Evolutionary conservation across 1,139 yeast species (phyloP), one percentile per base, ranked within the genome.

Genomic region (Suhomyces panamericanus): DNA sequence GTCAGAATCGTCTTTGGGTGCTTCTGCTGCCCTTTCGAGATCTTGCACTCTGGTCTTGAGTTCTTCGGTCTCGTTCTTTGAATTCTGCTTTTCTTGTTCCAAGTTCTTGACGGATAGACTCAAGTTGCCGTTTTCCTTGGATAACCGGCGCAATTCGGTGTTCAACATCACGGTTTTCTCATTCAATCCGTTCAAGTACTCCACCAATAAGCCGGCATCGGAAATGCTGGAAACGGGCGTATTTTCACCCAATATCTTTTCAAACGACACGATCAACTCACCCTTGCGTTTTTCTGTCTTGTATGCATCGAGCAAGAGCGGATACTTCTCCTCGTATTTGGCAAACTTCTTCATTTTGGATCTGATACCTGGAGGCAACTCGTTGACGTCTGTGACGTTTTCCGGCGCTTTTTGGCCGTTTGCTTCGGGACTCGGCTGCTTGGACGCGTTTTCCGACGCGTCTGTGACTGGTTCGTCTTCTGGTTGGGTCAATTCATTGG

Each of bases 271-370:
- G n/a, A 90, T 77, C 43, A 85, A 72, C 41, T 80, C 85, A 2
- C 78, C 69, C 54, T 85, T 86, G 38, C 77, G 72, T 67, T 87
- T 89, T 60, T 90, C 97, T 1, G 77, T 70, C 59, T 89, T 87
- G 67, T 87, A 91, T 0, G 98, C 97, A 39, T 85, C 86, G 40
- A 89, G 74, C 13, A 91, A 70, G 16, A 82, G 66, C 0, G 97
- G 98, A 60, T 90, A 91, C 59, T 88, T 88, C 46, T 86, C 87
- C 63, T 93, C 98, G 62, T 90, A 93, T 62, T 89, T 90, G 47
- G 79, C 82, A 60, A 88, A 88, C 68, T 88, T 90, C 50, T 78
- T 77, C 64, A 91, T 67, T 56, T 85, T 86, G 12, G 83, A 69
- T 52, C 78, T 76, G 26, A 87, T 63, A 9, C 75, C 77, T 6